Conservation (phyloP, 192 early-diverging fungal species). For the Chytriomyces sp. region DNA sequence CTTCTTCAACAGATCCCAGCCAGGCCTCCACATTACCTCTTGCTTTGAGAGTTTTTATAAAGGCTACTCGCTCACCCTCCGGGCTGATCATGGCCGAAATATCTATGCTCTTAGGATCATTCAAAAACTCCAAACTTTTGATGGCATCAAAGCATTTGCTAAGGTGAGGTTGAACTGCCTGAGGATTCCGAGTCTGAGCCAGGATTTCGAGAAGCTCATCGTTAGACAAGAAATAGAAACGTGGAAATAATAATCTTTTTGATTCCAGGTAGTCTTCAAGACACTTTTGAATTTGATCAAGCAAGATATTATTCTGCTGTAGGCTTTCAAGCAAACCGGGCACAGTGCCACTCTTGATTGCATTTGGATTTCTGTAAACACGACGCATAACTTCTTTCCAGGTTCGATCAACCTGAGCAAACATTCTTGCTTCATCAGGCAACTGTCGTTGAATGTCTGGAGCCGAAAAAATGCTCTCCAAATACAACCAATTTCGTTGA, state of each 20-base stretch:
- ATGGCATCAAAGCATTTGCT: conserved; percentile 68
- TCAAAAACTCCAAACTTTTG: conserved; percentile 58
- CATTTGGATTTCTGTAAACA: conserved; percentile 62
- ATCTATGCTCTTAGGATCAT: conserved; percentile 61
- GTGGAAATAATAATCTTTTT: conserved; percentile 62
- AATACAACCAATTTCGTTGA: conserved; percentile 64
- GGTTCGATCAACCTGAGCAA: conserved; percentile 59
- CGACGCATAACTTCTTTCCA: conserved; percentile 68
- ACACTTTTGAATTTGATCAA: conserved; percentile 68
- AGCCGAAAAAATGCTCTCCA: conserved; percentile 64
- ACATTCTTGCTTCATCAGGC: conserved; percentile 67
- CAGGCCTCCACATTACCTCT: conserved; percentile 67
- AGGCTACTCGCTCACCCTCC: conserved; percentile 59
- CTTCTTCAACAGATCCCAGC: conserved; percentile 65
- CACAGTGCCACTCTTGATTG: conserved; percentile 62
- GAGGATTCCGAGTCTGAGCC: conserved; percentile 64
- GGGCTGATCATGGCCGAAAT: conserved; percentile 61
- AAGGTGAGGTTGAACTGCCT: conserved; percentile 65
- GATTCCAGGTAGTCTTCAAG: conserved; percentile 64
- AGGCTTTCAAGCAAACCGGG: conserved; percentile 60
- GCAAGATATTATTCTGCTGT: conserved; percentile 60
- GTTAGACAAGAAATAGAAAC: conserved; percentile 68
- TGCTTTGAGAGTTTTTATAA: conserved; percentile 64
- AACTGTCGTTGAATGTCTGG: conserved; percentile 67
- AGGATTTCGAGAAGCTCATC: conserved; percentile 67